phyloP scores from a whole-genome alignment of 805 yeast species.

The Cyberlindnera euphorbiiphila region DNA sequence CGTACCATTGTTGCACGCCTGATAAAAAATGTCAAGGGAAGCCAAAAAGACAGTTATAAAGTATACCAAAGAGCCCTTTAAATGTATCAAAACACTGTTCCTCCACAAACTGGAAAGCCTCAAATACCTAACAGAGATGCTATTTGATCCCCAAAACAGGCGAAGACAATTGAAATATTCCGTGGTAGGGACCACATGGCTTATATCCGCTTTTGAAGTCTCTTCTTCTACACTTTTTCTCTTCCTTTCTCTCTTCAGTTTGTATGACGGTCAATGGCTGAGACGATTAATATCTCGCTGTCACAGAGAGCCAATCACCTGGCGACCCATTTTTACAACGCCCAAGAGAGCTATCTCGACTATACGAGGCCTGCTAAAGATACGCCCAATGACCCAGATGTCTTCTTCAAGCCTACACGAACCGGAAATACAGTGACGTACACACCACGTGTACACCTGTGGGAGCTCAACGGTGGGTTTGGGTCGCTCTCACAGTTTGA shows the following conservation, averaged over 20 bases:
- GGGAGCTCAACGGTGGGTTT: conserved; percentile 75
- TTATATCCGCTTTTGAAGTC: no score
- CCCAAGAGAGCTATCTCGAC: conserved; percentile 66
- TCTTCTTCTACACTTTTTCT: no score
- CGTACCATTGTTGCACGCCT: no score
- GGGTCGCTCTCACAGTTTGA: conserved; percentile 63
- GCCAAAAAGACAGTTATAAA: no score
- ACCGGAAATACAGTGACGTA: conserved; percentile 46
- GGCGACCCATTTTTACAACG: conserved; percentile 76
- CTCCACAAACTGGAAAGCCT: no score
- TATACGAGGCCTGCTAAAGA: conserved; percentile 34
- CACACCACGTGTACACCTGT: conserved; percentile 77
- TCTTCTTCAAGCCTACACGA: conserved; percentile 43
- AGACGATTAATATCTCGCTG: conserved; percentile 65
- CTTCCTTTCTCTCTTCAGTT: background rate
- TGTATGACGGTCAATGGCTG: conserved; percentile 56
- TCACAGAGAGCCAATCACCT: conserved; percentile 75
- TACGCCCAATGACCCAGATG: conserved; percentile 37
- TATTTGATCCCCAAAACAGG: conserved; percentile 1
- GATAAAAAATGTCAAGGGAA: no score
- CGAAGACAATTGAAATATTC: conserved; percentile 1
- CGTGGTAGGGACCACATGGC: background rate
- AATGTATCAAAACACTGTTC: no score
- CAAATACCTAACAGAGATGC: no score
- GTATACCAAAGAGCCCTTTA: no score